Conservation (phyloP, 2,329 filamentous ascomycete species). For the Cladophialophora carrionii region DNA sequence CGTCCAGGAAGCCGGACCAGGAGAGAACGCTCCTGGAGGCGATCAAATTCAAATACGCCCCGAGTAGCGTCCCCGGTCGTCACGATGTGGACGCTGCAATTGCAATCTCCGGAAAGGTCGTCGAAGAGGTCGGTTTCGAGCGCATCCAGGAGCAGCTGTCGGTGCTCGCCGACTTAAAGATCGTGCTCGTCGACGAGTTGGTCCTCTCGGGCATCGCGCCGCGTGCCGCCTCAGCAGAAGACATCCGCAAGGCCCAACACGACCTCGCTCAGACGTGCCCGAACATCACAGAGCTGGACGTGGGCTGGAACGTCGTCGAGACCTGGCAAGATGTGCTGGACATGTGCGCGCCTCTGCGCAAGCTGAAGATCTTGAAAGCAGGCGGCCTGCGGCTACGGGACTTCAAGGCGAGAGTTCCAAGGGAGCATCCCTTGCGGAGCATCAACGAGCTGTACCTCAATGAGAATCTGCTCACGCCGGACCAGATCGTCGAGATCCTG, state of each 20-base stretch:
- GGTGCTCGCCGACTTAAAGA: slow-evolving; percentile 72
- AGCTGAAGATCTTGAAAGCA: slow-evolving; percentile 67
- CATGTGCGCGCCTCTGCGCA: slow-evolving; percentile 72
- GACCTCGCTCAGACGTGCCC: slow-evolving; percentile 62
- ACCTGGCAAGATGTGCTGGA: slow-evolving; percentile 66
- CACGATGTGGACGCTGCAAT: slow-evolving; percentile 38
- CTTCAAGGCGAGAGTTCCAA: slow-evolving; percentile 7
- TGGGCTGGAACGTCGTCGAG: slow-evolving; percentile 82
- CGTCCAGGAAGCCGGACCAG: slow-evolving; percentile 69
- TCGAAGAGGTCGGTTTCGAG: slow-evolving; percentile 92
- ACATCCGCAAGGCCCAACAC: slow-evolving; percentile 42
- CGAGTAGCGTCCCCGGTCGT: slow-evolving; percentile 45
- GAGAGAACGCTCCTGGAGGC: slow-evolving; percentile 77
- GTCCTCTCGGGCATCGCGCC: slow-evolving; percentile 55
- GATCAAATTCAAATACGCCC: slow-evolving; percentile 80
- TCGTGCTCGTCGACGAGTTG: slow-evolving; percentile 80
- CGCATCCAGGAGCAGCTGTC: slow-evolving; percentile 84
- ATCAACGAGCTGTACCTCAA: slow-evolving; percentile 64
- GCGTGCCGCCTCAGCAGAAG: slow-evolving; percentile 29
- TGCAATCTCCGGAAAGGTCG: slow-evolving; percentile 76
- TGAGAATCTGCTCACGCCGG: slow-evolving; percentile 68
- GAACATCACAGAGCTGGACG: slow-evolving; percentile 72
- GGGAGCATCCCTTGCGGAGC: slow-evolving; percentile 45
- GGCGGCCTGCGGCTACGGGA: slow-evolving; percentile 31
- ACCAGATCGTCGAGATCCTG: slow-evolving; percentile 57